Evolutionary conservation across 805 yeast genomes (phyloP).

Genomic region (Saccharomycopsis javanensis): DNA sequence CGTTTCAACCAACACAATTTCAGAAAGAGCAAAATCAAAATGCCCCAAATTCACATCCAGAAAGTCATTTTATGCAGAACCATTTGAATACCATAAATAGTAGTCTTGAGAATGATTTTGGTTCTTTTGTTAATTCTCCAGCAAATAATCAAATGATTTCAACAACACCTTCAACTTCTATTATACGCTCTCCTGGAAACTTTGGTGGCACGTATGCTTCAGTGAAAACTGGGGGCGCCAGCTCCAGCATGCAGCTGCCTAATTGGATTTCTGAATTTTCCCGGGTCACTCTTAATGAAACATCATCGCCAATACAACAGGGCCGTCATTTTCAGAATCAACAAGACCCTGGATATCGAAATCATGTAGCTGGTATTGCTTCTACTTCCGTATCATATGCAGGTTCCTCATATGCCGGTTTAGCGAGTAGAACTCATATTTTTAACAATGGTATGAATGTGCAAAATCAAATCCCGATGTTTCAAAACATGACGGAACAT

Average conservation of each 20-base stretch:
- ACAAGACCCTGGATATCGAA: background rate
- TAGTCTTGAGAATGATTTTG: constrained; percentile 10
- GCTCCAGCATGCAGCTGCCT: background rate
- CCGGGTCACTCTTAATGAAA: background rate
- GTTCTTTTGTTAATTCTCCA: background rate
- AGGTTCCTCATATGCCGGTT: too few species aligned
- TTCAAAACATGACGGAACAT: constrained; percentile 10
- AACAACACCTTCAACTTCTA: constrained; percentile 1
- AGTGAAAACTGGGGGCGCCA: background rate
- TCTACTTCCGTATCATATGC: background rate
- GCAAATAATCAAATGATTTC: background rate
- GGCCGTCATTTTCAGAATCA: background rate
- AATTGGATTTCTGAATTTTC: background rate
- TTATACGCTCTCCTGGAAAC: background rate
- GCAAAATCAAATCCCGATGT: constrained; percentile 5
- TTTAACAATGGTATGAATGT: background rate
- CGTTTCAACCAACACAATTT: background rate
- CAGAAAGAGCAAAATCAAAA: background rate
- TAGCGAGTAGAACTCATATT: background rate
- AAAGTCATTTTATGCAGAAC: background rate
- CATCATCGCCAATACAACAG: background rate
- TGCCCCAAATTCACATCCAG: background rate
- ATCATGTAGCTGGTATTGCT: background rate
- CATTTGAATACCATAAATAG: constrained; percentile 8
- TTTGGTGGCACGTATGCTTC: background rate